phyloP scores from a whole-genome alignment of 208 protist genomes.

The Phytomonas sp. region DNA sequence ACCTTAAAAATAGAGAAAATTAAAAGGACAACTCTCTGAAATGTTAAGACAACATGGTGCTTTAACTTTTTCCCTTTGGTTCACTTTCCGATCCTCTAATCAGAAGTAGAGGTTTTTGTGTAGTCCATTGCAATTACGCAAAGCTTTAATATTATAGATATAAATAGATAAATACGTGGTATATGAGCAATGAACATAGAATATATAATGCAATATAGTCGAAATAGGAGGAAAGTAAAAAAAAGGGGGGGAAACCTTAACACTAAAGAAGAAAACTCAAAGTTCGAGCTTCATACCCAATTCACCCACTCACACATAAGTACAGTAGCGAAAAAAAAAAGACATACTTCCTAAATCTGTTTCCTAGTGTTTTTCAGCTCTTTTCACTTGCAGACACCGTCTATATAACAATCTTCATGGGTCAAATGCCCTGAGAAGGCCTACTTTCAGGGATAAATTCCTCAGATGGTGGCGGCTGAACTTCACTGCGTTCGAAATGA shows the following conservation, averaged over 20 bases:
- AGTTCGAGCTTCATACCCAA: conserved; percentile 1
- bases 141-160: conserved; percentile 18
- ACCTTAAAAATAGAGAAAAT: neutral
- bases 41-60: neutral
- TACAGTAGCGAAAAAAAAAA: conserved; percentile 6
- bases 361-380: neutral
- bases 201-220: conserved; percentile 34
- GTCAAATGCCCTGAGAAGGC: neutral
- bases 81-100: neutral
- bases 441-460: neutral
- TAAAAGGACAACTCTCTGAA: conserved; percentile 32
- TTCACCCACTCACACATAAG: neutral
- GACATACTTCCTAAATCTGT: neutral
- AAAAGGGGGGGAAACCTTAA: conserved; percentile 5
- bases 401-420: neutral
- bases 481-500: conserved; percentile 37
- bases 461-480: conserved; percentile 50
- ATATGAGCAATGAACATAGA: conserved; percentile 26
- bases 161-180: conserved; percentile 12
- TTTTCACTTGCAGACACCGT: neutral
- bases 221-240: conserved; percentile 18
- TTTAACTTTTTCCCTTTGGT: neutral
- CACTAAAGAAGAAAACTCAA: neutral
- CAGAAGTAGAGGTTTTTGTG: neutral
- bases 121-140: conserved; percentile 16